Evolutionary conservation across 2,329 filamentous ascomycete genomes (phyloP).

Genomic region (Penicillium oxalicum): DNA sequence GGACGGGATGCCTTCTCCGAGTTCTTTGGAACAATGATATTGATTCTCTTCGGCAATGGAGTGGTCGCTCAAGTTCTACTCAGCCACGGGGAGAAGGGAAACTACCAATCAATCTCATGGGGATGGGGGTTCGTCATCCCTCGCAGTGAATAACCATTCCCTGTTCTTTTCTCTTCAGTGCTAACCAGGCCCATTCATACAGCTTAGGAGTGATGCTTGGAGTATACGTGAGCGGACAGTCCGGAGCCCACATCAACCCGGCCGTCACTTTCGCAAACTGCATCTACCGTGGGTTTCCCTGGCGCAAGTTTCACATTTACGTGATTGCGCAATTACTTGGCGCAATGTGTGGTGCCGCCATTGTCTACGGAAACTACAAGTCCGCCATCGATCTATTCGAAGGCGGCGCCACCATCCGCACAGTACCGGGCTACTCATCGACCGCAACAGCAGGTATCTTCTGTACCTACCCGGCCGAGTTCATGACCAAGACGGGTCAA

Average conservation of each 20-base stretch:
- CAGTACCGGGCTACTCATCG: conserved; percentile 50
- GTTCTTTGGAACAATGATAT: conserved; percentile 62
- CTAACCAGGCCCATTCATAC: conserved; percentile 6
- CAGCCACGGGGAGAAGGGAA: conserved; percentile 41
- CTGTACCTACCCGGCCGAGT: conserved; percentile 59
- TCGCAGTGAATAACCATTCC: background rate
- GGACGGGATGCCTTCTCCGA: conserved; percentile 59
- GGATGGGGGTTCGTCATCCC: conserved; percentile 40
- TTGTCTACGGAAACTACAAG: conserved; percentile 60
- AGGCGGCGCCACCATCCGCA: conserved; percentile 53
- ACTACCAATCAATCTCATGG: conserved; percentile 50
- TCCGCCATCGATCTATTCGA: conserved; percentile 61
- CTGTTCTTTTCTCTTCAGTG: too few relatives aligned
- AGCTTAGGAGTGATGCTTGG: conserved; percentile 64
- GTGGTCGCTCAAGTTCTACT: conserved; percentile 64
- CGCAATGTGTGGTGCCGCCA: conserved; percentile 56
- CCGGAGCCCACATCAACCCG: conserved; percentile 63
- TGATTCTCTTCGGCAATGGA: conserved; percentile 66
- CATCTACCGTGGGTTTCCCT: conserved; percentile 61
- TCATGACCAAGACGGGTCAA: conserved; percentile 60
- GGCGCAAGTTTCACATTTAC: conserved; percentile 65
- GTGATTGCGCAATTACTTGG: conserved; percentile 60
- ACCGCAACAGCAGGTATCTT: conserved; percentile 65
- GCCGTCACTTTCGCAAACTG: conserved; percentile 67
- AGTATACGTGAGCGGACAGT: conserved; percentile 55